Conservation (phyloP, 2,329 filamentous ascomycete genomes). For the Tympanopsis confertula region DNA sequence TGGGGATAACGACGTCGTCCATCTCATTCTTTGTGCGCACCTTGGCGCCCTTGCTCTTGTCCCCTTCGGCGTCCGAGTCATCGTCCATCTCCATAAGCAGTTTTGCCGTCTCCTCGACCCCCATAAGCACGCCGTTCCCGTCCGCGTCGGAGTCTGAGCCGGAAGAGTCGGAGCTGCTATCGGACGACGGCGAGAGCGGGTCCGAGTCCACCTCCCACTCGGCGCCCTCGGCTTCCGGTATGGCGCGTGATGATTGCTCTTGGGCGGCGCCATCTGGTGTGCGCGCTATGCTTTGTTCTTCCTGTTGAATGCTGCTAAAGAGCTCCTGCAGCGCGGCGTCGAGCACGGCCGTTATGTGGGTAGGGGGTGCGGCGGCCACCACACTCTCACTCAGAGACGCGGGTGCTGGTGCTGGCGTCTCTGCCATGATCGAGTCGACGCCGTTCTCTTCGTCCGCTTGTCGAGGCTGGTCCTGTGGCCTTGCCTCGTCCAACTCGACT, state of each 20-base stretch:
- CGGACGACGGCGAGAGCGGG: constrained; percentile 58
- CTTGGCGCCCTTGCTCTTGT: constrained; percentile 25
- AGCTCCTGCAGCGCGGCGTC: no score
- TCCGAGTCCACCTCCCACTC: constrained; percentile 82
- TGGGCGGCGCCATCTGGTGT: constrained; percentile 7
- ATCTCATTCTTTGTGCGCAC: constrained; percentile 76
- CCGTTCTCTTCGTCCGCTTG: no score
- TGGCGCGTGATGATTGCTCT: constrained; percentile 6
- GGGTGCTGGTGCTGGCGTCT: no score
- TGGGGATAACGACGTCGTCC: neutral
- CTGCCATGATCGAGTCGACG: no score
- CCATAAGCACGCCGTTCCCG: constrained; percentile 46
- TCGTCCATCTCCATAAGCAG: constrained; percentile 76
- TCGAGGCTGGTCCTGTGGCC: no score
- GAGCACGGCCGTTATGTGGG: no score
- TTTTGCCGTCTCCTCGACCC: constrained; percentile 70
- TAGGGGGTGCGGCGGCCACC: no score
- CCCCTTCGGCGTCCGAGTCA: constrained; percentile 66
- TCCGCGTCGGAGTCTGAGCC: constrained; percentile 40
- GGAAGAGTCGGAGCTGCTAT: constrained; percentile 44
- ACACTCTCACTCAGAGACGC: no score
- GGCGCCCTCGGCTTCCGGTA: constrained; percentile 32
- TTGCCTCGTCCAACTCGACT: no score
- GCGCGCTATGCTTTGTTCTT: constrained; percentile 2
- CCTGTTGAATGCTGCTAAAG: neutral